These are phyloP conservation scores for Vitis hybrid DNA, from an alignment of 177 flowering plant species.

Conservation along the genomic window DNA sequence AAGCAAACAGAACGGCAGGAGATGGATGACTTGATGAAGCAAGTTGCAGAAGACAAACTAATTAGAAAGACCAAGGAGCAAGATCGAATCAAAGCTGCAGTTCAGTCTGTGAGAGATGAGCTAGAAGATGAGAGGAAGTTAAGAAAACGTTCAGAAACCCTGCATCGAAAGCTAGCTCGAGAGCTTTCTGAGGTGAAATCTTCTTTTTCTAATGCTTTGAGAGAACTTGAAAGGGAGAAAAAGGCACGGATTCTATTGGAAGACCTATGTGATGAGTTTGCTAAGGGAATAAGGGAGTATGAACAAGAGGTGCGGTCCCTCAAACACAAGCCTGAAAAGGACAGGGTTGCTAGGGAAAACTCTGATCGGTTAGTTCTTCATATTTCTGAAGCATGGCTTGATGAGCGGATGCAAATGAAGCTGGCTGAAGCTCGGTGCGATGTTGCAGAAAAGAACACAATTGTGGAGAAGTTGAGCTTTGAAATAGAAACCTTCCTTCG, in stretches of 20 bases:
- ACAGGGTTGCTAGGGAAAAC: constrained; percentile 24
- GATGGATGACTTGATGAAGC: constrained; percentile 50
- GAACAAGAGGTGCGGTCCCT: constrained; percentile 54
- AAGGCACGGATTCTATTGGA: constrained; percentile 58
- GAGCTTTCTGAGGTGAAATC: constrained; percentile 63
- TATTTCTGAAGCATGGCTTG: constrained; percentile 90
- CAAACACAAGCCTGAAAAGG: constrained; percentile 41
- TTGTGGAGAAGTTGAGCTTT: constrained; percentile 54
- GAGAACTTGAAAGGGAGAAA: constrained; percentile 68
- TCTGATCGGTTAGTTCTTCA: constrained; percentile 62
- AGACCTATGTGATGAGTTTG: constrained; percentile 88
- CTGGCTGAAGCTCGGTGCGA: constrained; percentile 34
- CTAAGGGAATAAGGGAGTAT: constrained; percentile 68
- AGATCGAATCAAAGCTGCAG: constrained; percentile 44
- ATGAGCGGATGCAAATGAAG: constrained; percentile 77
- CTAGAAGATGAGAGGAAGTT: constrained; percentile 68
- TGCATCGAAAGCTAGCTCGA: constrained; percentile 62
- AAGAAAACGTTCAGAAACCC: constrained; percentile 65
- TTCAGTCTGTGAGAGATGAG: constrained; percentile 58
- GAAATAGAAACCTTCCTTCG: constrained; percentile 76
- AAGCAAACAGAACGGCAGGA: constrained; percentile 47
- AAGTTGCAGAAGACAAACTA: constrained; percentile 48
- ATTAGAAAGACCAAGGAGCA: constrained; percentile 49
- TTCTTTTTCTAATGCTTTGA: constrained; percentile 45
- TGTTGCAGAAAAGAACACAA: constrained; percentile 33